Conservation (phyloP, 805 yeast species). For the Citeromyces matritensis region DNA sequence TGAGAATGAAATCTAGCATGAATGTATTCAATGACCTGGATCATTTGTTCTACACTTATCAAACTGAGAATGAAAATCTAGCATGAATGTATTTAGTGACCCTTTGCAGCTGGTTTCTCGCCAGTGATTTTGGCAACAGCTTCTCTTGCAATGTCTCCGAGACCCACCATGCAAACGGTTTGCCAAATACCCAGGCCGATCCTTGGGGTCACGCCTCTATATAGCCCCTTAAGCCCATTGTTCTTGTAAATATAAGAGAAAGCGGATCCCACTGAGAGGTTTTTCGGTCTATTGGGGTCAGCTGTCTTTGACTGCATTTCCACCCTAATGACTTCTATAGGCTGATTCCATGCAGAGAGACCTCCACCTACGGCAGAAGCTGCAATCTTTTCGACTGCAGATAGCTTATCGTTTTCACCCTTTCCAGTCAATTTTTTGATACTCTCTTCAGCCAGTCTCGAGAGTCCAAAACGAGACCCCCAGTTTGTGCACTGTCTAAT, state of each 20-base stretch:
- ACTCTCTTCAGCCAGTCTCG: slow-evolving; percentile 80
- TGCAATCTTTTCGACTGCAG: slow-evolving; percentile 65
- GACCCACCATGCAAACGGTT: slow-evolving; percentile 95
- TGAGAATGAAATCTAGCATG: no score
- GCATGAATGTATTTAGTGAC: slow-evolving; percentile 16
- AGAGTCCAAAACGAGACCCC: slow-evolving; percentile 94
- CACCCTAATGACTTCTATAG: slow-evolving; percentile 93
- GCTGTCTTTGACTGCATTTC: slow-evolving; percentile 95
- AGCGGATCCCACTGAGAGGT: slow-evolving; percentile 63
- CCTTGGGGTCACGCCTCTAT: slow-evolving; percentile 95
- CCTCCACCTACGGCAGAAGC: slow-evolving; percentile 95
- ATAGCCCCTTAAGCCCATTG: slow-evolving; percentile 81
- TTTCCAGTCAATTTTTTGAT: slow-evolving; percentile 56
- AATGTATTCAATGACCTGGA: no score
- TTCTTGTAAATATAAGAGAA: slow-evolving; percentile 69
- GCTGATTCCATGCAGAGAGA: slow-evolving; percentile 96
- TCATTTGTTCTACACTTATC: no score
- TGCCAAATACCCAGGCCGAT: slow-evolving; percentile 96
- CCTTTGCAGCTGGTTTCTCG: slow-evolving; percentile 29
- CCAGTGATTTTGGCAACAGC: slow-evolving; percentile 50
- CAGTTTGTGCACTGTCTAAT: slow-evolving; percentile 97
- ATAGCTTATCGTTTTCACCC: slow-evolving; percentile 42
- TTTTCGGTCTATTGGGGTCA: slow-evolving; percentile 93
- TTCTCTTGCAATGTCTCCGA: slow-evolving; percentile 86
- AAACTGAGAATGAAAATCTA: no score